These are phyloP conservation scores for Backusella westeae DNA, from an alignment of 192 early-diverging fungal genomes.

Conservation along the genomic window DNA sequence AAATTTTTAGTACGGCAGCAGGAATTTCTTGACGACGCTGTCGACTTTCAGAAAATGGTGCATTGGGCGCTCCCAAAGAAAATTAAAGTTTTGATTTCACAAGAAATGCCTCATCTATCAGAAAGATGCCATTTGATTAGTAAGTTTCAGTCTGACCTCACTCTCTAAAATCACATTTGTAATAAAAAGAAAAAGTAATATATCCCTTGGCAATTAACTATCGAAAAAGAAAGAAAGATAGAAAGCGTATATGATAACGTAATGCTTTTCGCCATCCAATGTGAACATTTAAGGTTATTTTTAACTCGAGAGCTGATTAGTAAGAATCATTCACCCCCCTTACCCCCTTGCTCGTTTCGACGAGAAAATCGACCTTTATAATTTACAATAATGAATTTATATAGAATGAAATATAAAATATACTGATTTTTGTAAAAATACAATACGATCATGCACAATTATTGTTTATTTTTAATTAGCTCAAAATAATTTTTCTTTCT, in stretches of 20 bases:
- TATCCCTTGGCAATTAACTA: background rate
- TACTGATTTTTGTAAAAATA: background rate
- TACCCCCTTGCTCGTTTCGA: background rate
- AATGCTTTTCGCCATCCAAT: background rate
- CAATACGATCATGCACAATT: background rate
- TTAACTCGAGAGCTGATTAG: background rate
- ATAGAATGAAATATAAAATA: too few relatives aligned
- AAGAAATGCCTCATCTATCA: too few relatives aligned
- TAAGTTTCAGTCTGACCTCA: too few relatives aligned
- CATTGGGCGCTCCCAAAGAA: too few relatives aligned
- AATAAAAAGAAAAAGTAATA: background rate
- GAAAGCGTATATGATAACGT: background rate
- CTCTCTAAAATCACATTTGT: background rate
- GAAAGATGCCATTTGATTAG: too few relatives aligned
- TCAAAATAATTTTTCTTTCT: background rate
- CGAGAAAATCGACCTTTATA: background rate
- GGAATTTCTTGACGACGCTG: too few relatives aligned
- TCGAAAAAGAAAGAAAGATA: background rate
- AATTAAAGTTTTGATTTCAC: too few relatives aligned
- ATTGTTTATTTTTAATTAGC: background rate
- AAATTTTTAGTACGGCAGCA: too few relatives aligned
- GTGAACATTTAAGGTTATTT: background rate
- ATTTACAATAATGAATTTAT: background rate
- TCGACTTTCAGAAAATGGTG: too few relatives aligned
- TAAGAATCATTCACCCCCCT: background rate